Percentiles rank a stretch among this genome's conserved stretches.
Evolutionary conservation across 2,329 filamentous ascomycete genomes (phyloP).

Genomic region (Ceratocystis variospora): DNA sequence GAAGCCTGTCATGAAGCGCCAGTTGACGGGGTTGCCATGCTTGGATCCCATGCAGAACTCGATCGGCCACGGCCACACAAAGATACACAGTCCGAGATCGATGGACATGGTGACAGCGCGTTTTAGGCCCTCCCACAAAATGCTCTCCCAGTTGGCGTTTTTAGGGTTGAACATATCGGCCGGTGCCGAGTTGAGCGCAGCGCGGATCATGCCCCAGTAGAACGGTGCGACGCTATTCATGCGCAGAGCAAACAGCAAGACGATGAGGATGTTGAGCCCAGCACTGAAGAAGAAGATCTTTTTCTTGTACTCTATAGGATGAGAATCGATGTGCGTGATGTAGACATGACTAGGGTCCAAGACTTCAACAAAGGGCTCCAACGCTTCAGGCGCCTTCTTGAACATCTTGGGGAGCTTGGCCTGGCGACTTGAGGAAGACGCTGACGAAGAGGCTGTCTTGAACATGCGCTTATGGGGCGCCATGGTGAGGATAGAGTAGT

Average conservation of each 20-base stretch:
- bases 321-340: conserved; percentile 67
- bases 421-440: conserved; percentile 20
- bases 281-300: conserved; percentile 72
- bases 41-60: conserved; percentile 52
- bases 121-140: conserved; percentile 42
- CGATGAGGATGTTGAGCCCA: conserved; percentile 58
- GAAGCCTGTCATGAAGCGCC: conserved; percentile 66
- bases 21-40: conserved; percentile 50
- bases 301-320: conserved; percentile 57
- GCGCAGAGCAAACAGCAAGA: conserved; percentile 51
- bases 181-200: conserved; percentile 51
- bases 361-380: conserved; percentile 51
- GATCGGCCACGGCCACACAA: conserved; percentile 60
- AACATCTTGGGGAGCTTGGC: conserved; percentile 49
- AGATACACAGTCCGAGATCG: conserved; percentile 56
- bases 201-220: conserved; percentile 55
- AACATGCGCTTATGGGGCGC: conserved; percentile 19
- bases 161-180: conserved; percentile 50
- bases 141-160: conserved; percentile 41
- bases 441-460: background rate
- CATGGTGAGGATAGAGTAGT: conserved; percentile 22
- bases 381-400: conserved; percentile 45
- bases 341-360: conserved; percentile 62
- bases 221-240: conserved; percentile 54
- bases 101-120: conserved; percentile 55